Base-by-base conservation (phyloP, 2,329 filamentous ascomycete genomes). In the Helotiales sp. region DNA sequence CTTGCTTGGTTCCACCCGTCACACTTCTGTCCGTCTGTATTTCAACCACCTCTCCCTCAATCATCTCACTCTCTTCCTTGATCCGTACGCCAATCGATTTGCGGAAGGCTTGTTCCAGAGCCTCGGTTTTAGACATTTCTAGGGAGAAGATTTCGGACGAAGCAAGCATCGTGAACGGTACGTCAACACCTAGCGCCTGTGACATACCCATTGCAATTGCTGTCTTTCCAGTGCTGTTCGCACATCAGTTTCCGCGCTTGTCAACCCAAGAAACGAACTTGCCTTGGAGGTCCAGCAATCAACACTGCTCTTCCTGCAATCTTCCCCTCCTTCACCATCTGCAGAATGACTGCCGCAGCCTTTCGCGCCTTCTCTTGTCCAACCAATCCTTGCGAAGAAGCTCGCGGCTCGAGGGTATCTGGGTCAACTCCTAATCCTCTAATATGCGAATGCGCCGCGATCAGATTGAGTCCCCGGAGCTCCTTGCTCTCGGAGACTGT, bases 121-220 rank as follows among this genome's bases (percentile, higher is more conserved):
- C 93, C 76, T 99, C 95, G 34, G 95, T 99, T 80, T 99, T 99
- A 69, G 92, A 96, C 93, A 99, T 98, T 76, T 99, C 95, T 71
- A 98, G 84, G 25, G 93, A 97, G 79, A 97, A 99, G 70, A 99
- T 97, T 75, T 99, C 95, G 58, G 93, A 96, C 13, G 93, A 92
- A 42, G 95, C 91, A 63, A 98, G 87, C 77, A 92, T 93, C 22
- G 95, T 99, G 74, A 99, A 99, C 3, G 95, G 95, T 1, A 97
- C 93, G 73, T 99, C 95, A 49, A 92, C 77, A 46, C 93, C 95
- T 52, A 99, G 84, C 29, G 93, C 96, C 74, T 99, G 95, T 34
- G 95, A 89, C 93, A 99, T 97, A 49, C 93, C 95, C 90, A 97
- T 98, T 52, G 95, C 95, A 68, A 99, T 96, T 48, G 95, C 95